Evolutionary conservation across 352 stramenopile genomes (phyloP), one percentile per base, ranked within the genome.

Genomic region (Peronospora farinosa): DNA sequence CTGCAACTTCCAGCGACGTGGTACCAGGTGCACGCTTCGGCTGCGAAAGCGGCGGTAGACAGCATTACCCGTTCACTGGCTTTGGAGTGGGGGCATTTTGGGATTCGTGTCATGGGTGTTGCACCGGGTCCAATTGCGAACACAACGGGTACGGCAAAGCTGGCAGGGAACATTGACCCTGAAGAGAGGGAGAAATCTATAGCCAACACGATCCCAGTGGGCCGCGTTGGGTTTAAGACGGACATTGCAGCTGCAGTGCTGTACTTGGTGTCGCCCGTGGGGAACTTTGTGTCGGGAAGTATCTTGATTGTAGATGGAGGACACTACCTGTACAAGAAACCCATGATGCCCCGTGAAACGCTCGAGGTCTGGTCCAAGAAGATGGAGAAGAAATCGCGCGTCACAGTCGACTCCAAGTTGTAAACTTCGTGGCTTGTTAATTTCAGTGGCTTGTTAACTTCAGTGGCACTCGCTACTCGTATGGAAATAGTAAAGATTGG

Each of bases 41-140:
- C 95, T 0, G 95, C 95, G 16, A 98, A 98, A 69, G 85, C 86
- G 32, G 95, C 90, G 0, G 86, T 98, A 16, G 94, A 98, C 81
- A 96, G 78, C 36, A 72, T 98, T 33, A 98, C 95, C 19, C 79
- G 92, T 47, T 92, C 78, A 44, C 74, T 98, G 10, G 94, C 92
- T 35, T 68, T 98, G n/a, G 95, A 98, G 75, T 98, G 95, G 95
- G 95, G 95, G 1, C 61, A 73, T n/a, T 88, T 96, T 64, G 74
- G 80, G 28, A 97, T 98, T 47, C 69, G 95, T 35, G 92, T 98
- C 0, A 95, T 89, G 30, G 91, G 90, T 10, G 89, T 98, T 27
- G 95, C 95, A n/a, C 95, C 95, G 5, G 95, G 95, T 1, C 91
- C 94, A 11, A 98, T 98, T 61, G 91, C 78, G 2, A 76, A 97